Evolutionary conservation across 352 stramenopile species (phyloP), one percentile per base, ranked within the genome.

Genomic region (Pythium myriotylum): DNA sequence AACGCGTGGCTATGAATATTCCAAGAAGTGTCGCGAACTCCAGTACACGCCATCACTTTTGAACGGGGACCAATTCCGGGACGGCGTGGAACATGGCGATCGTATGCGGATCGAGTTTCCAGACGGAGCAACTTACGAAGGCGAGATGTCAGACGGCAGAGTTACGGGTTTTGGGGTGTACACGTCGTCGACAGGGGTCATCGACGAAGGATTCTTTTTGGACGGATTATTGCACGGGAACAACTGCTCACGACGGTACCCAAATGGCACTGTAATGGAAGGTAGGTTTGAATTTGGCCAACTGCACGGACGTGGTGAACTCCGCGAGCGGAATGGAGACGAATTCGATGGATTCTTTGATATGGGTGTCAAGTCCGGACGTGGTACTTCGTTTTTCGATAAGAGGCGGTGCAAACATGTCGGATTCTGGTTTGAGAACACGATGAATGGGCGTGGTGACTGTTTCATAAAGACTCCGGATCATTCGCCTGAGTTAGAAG

Each of bases 291-390:
- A 70, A 3, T 55, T 77, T 1, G 78, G 82, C 0, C 64, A 86
- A 29, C 48, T 82, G 8, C 65, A 88, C 65, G 79, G 82, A 1
- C 73, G 59, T 49, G 76, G 74, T 1, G 50, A 52, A 1, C 67
- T 79, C 17, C 29, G 40, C 3, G 76, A 79, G 32, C 73, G 73
- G 19, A 73, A 82, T 50, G 77, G 77, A 1, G 74, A 91, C 40
- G 61, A 71, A 42, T 91, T 84, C 33, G 77, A 88, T 20, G 79
- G 79, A 0, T 87, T 77, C 59, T 91, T 91, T 49, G 73, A 89
- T 12, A 23, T 55, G 16, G 79, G 82, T 37, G 68, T 67, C 45
- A 77, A 76, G 39, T 67, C 79, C 10, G 81, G 79, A 10, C 72
- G 73, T 17, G 81, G 67, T 0, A 74, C 51, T 22, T 71, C 69